Evolutionary conservation across 202 grass and related monocot species (phyloP), one percentile per base, ranked within the genome.

Genomic region (Digitaria exilis): DNA sequence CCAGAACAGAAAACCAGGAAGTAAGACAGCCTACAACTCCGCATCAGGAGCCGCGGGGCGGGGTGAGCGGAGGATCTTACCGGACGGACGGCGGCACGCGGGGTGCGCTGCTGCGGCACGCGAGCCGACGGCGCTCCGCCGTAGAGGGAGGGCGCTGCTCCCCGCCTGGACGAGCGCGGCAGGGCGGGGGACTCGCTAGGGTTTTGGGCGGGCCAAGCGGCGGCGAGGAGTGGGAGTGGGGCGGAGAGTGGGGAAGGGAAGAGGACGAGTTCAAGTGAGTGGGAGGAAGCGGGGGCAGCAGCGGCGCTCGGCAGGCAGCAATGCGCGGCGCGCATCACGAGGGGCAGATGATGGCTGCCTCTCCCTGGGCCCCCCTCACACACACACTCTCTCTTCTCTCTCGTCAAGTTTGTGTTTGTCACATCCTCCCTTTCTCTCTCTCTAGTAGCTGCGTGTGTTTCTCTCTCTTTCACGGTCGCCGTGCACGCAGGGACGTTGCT

Each of bases 321-420:
- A 84, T 58, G 78, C 73, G 78, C 78, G 35, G 73, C 81, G 52
- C 90, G 21, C 59, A 79, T 87, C 65, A 75, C 87, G 84, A 87
- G 84, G 72, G 75, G 21, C 31, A 52, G 72, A 87, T 87, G 84
- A 87, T 72, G 50, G 69, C 80, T 31, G 65, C 79, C 48, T 37
- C 35, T 7, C 44, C 21, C 17, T 12, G 17, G 69, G 4, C 45
- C 17, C n/a, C n/a, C n/a, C n/a, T n/a, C 2, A 9, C 29, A 15
- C 16, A 11, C 9, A 5, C 25, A 5, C 18, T 49, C 74, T n/a
- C 0, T 8, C 46, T 9, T 58, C 46, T 75, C 54, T 42, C 37
- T 9, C 45, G 2, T 19, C 71, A 30, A n/a, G 2, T 7, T 55
- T n/a, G n/a, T n/a, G n/a, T n/a, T n/a, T 74, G 70, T 73, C 70